phyloP scores from a whole-genome alignment of 1,284 basidiomycete species.

The Irpex sp. region DNA sequence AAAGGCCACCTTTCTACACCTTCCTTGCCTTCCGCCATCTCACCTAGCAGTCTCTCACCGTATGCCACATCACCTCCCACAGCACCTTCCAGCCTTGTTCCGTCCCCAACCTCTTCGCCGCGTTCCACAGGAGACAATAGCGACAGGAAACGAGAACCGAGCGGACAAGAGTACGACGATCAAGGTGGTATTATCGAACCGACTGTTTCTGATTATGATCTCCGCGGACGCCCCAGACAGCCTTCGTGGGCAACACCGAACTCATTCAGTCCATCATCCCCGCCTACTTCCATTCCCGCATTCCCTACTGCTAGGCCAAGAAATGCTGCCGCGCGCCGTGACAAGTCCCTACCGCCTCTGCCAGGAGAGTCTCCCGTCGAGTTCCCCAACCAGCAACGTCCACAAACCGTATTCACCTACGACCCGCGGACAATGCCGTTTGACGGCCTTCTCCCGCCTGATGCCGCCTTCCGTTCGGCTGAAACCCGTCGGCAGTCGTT shows the following conservation, averaged over 20 bases:
- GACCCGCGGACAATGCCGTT: slow-evolving; percentile 46
- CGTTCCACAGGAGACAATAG: slow-evolving; percentile 44
- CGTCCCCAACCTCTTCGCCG: slow-evolving; percentile 69
- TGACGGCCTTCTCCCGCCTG: slow-evolving; percentile 54
- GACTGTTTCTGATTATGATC: slow-evolving; percentile 20
- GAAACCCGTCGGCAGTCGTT: slow-evolving; percentile 73
- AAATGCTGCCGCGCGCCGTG: slow-evolving; percentile 43
- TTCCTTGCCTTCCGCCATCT: slow-evolving; percentile 55
- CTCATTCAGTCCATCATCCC: slow-evolving; percentile 25
- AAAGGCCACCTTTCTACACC: slow-evolving; percentile 63
- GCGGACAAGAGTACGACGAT: slow-evolving; percentile 21
- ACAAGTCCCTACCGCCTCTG: slow-evolving; percentile 75
- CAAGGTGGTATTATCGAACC: slow-evolving; percentile 18
- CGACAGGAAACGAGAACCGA: slow-evolving; percentile 36
- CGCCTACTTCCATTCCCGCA: slow-evolving; percentile 19
- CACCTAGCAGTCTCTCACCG: slow-evolving; percentile 50
- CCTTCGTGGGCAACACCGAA: slow-evolving; percentile 27
- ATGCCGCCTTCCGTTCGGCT: slow-evolving; percentile 53
- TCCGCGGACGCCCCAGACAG: slow-evolving; percentile 24
- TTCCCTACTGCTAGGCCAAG: slow-evolving; percentile 30
- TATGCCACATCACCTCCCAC: slow-evolving; percentile 66
- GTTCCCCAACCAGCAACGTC: slow-evolving; percentile 41
- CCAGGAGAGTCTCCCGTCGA: slow-evolving; percentile 47
- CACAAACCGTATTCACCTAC: slow-evolving; percentile 62
- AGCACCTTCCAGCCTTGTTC: slow-evolving; percentile 66